These are phyloP conservation scores for Yarrowia porcina DNA, from an alignment of 805 yeast species.

Conservation along the genomic window DNA sequence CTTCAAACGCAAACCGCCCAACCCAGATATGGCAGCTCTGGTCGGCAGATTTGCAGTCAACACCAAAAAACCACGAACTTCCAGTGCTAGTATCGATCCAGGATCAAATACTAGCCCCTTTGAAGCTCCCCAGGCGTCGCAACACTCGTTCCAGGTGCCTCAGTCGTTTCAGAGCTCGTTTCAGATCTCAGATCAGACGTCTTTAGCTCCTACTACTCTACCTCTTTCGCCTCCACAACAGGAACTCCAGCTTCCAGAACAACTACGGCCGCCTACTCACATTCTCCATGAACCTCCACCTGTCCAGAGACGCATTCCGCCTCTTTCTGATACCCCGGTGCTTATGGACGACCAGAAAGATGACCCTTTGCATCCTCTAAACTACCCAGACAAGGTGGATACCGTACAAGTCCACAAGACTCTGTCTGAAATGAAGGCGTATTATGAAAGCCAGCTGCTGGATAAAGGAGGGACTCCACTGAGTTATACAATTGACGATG, in stretches of 20 bases:
- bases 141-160: not conserved
- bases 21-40: slow-evolving; percentile 1
- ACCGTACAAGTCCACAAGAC: slow-evolving; percentile 15
- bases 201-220: not conserved
- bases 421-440: slow-evolving; percentile 17
- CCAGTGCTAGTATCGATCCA: not conserved
- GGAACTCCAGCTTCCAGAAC: slow-evolving; percentile 11
- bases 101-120: not conserved
- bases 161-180: not conserved
- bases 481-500: not conserved
- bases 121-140: not conserved
- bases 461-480: slow-evolving; percentile 1
- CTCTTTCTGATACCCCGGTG: slow-evolving; percentile 10
- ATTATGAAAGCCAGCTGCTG: not conserved
- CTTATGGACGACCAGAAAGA: not conserved
- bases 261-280: not conserved
- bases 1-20: not conserved
- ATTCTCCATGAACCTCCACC: not conserved
- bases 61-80: not conserved
- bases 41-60: slow-evolving; percentile 6
- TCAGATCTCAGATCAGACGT: not conserved
- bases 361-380: slow-evolving; percentile 10
- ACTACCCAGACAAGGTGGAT: slow-evolving; percentile 3
- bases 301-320: not conserved
- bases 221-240: slow-evolving; percentile 9